phyloP scores from a whole-genome alignment of 31 red algal genomes.

The Asparagopsis taxiformis region DNA sequence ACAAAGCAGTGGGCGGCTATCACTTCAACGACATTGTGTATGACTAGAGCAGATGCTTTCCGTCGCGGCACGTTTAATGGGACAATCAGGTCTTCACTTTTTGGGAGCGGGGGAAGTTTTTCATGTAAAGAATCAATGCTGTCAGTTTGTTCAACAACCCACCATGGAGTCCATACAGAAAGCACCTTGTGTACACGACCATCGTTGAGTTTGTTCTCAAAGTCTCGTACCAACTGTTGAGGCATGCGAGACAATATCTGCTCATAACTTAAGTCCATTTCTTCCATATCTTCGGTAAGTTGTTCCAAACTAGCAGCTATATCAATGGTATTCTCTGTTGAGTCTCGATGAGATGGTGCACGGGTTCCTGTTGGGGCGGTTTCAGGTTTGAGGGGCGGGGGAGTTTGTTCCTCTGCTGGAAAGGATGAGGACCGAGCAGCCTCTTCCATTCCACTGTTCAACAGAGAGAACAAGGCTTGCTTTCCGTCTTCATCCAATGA shows the following conservation, averaged over 20 bases:
- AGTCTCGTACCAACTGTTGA: background rate
- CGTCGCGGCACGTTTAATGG: background rate
- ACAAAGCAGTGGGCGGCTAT: background rate
- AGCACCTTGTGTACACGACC: background rate
- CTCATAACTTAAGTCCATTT: background rate
- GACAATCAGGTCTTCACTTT: background rate
- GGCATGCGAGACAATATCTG: slow-evolving; percentile 3
- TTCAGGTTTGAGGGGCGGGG: background rate
- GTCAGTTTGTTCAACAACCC: background rate
- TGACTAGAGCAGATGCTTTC: background rate
- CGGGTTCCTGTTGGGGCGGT: background rate
- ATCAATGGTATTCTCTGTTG: background rate
- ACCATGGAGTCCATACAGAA: slow-evolving; percentile 5
- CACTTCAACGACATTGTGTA: slow-evolving; percentile 8
- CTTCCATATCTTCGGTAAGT: slow-evolving; percentile 12
- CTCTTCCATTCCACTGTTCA: slow-evolving; percentile 1
- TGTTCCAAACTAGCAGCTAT: background rate
- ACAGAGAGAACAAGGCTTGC: background rate
- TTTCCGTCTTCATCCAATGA: background rate
- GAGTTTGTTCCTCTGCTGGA: too few species aligned
- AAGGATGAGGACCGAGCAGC: background rate
- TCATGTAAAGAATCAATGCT: background rate
- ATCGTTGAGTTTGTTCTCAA: slow-evolving; percentile 2
- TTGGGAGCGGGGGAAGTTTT: background rate
- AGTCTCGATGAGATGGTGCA: background rate